phyloP scores from a whole-genome alignment of 1,284 basidiomycete genomes.

The Cryptococcus jaspeensis region DNA sequence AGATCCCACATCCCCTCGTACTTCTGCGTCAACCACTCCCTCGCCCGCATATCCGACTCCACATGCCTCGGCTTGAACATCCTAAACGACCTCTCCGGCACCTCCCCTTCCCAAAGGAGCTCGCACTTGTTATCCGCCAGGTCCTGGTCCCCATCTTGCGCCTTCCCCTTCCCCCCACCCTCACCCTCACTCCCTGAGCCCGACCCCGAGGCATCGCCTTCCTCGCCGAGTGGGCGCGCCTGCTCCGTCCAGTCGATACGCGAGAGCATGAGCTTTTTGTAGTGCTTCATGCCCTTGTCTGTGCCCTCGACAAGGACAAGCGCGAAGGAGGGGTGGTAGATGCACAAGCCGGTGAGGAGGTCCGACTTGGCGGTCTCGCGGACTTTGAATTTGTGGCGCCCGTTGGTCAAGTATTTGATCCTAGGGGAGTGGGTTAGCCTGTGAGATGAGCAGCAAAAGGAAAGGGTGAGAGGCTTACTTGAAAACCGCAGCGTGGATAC shows the following conservation, averaged over 20 bases:
- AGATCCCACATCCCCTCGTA: constrained; percentile 90
- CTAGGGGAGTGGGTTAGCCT: constrained; percentile 55
- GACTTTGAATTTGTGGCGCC: constrained; percentile 92
- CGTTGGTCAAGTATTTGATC: constrained; percentile 85
- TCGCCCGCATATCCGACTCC: constrained; percentile 79
- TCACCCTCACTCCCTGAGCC: constrained; percentile 50
- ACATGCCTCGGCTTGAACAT: constrained; percentile 79
- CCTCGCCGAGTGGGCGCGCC: constrained; percentile 68
- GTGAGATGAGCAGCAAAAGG: too few species aligned
- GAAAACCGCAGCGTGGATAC: constrained; percentile 82
- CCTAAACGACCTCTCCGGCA: constrained; percentile 78
- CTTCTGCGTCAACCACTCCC: constrained; percentile 78
- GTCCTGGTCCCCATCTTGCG: constrained; percentile 55
- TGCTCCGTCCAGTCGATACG: constrained; percentile 95
- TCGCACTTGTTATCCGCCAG: constrained; percentile 84
- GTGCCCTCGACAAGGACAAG: constrained; percentile 94
- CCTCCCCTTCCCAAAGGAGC: constrained; percentile 87
- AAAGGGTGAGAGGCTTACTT: constrained; percentile 61
- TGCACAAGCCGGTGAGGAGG: constrained; percentile 79
- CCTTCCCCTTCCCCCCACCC: constrained; percentile 46
- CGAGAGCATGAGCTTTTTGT: constrained; percentile 80
- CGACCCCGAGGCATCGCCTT: constrained; percentile 59
- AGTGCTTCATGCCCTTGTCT: constrained; percentile 78
- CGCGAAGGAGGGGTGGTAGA: constrained; percentile 84
- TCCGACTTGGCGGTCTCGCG: constrained; percentile 92